These are phyloP conservation scores for Zymoseptoria pseudotritici DNA, from an alignment of 2,329 filamentous ascomycete genomes.

Conservation along the genomic window DNA sequence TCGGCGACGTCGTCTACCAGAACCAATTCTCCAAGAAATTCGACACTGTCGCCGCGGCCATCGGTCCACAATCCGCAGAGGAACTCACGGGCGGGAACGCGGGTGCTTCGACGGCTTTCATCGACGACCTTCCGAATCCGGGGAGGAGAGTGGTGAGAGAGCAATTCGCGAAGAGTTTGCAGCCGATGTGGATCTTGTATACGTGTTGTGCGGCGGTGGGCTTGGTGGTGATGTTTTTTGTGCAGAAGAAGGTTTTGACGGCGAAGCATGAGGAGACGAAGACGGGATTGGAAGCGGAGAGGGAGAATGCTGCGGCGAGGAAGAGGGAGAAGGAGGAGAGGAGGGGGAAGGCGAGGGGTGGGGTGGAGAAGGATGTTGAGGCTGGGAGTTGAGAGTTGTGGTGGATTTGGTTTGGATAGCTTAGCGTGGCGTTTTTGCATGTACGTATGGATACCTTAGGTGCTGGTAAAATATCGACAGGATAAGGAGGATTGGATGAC, in stretches of 20 bases:
- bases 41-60: slow-evolving; percentile 39
- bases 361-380: slow-evolving; percentile 1
- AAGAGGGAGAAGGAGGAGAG: slow-evolving; percentile 26
- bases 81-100: slow-evolving; percentile 53
- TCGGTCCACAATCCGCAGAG: slow-evolving; percentile 46
- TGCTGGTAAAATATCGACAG: not conserved
- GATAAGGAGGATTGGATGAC: not conserved
- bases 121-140: slow-evolving; percentile 44
- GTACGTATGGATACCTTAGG: not conserved
- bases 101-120: slow-evolving; percentile 52
- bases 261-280: slow-evolving; percentile 42
- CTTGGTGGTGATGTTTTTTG: slow-evolving; percentile 33
- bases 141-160: slow-evolving; percentile 37
- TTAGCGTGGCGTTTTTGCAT: not conserved
- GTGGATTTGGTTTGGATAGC: not conserved
- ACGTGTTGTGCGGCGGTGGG: slow-evolving; percentile 35
- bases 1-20: slow-evolving; percentile 73
- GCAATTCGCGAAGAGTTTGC: slow-evolving; percentile 38
- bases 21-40: slow-evolving; percentile 60
- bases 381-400: not conserved
- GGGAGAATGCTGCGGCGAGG: slow-evolving; percentile 32
- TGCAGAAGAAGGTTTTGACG: slow-evolving; percentile 36
- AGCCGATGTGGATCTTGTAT: slow-evolving; percentile 46
- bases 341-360: not conserved
- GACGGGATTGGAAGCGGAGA: slow-evolving; percentile 40